Evolutionary conservation across 306 rosid species (phyloP).

Genomic region (Geum urbanum): DNA sequence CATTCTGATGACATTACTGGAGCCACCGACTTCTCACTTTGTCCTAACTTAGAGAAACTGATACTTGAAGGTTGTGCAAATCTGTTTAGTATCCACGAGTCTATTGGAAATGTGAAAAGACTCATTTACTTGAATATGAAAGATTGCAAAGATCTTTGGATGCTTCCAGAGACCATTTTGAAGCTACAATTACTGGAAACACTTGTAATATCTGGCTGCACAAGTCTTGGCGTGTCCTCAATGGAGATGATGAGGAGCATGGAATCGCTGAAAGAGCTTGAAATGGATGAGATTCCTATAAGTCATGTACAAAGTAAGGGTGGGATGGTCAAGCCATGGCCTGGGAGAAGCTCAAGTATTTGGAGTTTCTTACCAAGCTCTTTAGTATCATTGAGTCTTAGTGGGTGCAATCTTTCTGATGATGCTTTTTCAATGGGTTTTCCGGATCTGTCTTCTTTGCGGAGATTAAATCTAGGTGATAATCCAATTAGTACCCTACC

Average conservation of each 20-base stretch:
- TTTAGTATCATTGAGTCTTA: not conserved
- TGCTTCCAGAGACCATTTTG: not conserved
- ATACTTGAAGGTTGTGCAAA: slow-evolving; percentile 5
- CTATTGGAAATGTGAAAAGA: slow-evolving; percentile 6
- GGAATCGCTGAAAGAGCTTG: slow-evolving; percentile 11
- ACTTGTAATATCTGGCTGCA: slow-evolving; percentile 1
- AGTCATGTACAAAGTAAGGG: not conserved
- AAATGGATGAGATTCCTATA: not conserved
- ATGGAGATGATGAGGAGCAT: not conserved
- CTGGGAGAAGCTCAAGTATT: not conserved
- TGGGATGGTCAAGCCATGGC: not conserved
- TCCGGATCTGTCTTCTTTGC: not conserved
- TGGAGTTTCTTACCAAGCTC: not conserved
- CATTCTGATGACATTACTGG: slow-evolving; percentile 5
- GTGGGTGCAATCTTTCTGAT: not conserved
- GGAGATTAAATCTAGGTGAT: not conserved
- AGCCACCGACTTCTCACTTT: not conserved
- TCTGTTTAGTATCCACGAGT: slow-evolving; percentile 3
- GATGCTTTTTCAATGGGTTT: not conserved
- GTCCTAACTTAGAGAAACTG: slow-evolving; percentile 11
- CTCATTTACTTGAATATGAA: slow-evolving; percentile 8
- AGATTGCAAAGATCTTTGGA: slow-evolving; percentile 6
- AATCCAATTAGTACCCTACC: slow-evolving; percentile 6
- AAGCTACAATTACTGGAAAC: not conserved
- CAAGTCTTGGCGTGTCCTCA: not conserved